Evolutionary conservation across 306 rosid species (phyloP).

Genomic region (Biancaea sappan): DNA sequence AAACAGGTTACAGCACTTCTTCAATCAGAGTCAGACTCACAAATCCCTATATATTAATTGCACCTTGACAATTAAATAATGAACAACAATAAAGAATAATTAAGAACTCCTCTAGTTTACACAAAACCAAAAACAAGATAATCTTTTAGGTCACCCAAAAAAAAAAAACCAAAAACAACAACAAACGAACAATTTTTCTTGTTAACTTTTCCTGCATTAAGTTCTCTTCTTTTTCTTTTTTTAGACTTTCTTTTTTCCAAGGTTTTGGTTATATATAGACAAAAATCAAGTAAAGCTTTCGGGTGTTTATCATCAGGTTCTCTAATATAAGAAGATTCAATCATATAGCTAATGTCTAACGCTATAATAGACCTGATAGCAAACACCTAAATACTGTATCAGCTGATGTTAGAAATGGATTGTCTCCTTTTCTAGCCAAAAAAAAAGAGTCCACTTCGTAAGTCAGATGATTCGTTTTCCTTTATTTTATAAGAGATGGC

Average conservation of each 20-base stretch:
- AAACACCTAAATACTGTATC: not conserved
- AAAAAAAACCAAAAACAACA: no score
- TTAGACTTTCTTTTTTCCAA: no score
- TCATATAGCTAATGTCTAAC: no score
- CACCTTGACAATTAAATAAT: slow-evolving; percentile 19
- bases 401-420: slow-evolving; percentile 26
- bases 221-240: not conserved
- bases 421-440: no score
- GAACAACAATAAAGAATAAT: slow-evolving; percentile 47
- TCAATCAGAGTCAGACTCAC: slow-evolving; percentile 53
- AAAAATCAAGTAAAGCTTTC: not conserved
- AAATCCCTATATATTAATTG: slow-evolving; percentile 45
- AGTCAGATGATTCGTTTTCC: no score
- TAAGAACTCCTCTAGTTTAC: slow-evolving; percentile 22
- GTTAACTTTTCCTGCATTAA: slow-evolving; percentile 1
- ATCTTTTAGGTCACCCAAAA: no score
- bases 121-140: slow-evolving; percentile 16
- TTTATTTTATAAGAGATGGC: no score
- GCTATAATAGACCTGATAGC: not conserved
- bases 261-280: not conserved
- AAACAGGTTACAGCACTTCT: slow-evolving; percentile 49
- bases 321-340: not conserved
- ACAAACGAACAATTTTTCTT: slow-evolving; percentile 22
- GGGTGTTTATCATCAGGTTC: not conserved
- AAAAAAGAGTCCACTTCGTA: no score